Evolutionary conservation across 306 rosid genomes (phyloP).

Genomic region (Herpetospermum pedunculosum): DNA sequence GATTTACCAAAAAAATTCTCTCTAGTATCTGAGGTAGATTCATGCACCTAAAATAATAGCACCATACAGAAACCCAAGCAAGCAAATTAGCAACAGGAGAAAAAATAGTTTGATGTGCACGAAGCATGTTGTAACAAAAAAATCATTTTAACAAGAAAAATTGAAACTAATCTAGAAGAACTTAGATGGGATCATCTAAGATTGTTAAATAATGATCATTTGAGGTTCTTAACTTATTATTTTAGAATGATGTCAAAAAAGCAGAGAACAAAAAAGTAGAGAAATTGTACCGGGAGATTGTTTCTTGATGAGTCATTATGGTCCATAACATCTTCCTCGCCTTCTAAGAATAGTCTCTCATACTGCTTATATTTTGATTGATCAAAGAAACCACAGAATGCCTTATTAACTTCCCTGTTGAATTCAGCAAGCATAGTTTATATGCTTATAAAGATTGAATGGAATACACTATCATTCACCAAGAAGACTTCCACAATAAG

Average conservation of each 20-base stretch:
- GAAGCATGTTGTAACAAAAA: not conserved
- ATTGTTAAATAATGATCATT: not conserved
- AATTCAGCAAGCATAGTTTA: conserved; percentile 17
- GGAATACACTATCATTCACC: not conserved
- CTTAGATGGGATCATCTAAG: not conserved
- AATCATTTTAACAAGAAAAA: not conserved
- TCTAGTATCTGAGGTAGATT: conserved; percentile 19
- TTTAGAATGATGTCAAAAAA: not conserved
- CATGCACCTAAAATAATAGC: conserved; percentile 22
- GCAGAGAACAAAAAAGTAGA: conserved; percentile 12
- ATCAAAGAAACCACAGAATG: conserved; percentile 73
- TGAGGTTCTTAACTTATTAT: not conserved
- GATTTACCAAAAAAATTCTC: conserved; percentile 20
- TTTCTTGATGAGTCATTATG: not conserved
- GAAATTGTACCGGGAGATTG: conserved; percentile 14
- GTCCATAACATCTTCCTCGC: conserved; percentile 12
- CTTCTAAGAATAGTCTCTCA: conserved; percentile 26
- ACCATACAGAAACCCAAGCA: not conserved
- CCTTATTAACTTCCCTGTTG: conserved; percentile 79
- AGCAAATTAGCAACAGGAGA: not conserved
- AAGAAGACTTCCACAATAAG: not conserved
- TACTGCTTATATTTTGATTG: conserved; percentile 29
- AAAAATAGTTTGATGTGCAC: not conserved
- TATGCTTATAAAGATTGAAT: not conserved
- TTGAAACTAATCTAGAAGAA: not conserved